phyloP scores from a whole-genome alignment of 2,329 filamentous ascomycete genomes.

The Fusarium equiseti region DNA sequence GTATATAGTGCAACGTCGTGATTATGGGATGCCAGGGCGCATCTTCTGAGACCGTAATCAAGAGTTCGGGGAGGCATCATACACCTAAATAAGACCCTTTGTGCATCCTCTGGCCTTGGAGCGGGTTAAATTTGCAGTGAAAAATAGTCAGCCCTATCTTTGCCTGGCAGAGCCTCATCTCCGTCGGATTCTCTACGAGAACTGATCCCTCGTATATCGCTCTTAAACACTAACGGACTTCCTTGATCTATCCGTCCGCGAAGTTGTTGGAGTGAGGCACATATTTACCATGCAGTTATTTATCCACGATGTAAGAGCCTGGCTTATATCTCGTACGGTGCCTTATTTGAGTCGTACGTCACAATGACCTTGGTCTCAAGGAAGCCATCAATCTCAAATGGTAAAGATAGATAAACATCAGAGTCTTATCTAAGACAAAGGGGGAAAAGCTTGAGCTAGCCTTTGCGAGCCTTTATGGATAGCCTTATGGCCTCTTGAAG shows the following conservation, averaged over 20 bases:
- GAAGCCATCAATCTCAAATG: neutral
- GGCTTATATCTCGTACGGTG: neutral
- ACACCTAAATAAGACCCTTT: too few species aligned
- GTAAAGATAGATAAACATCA: neutral
- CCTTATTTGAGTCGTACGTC: neutral
- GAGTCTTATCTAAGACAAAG: neutral
- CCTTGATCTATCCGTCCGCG: fast-evolving
- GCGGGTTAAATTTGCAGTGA: neutral
- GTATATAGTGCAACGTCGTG: too few species aligned
- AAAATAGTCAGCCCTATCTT: too few species aligned
- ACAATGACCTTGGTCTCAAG: too few species aligned
- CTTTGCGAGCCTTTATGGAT: neutral
- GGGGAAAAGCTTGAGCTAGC: neutral
- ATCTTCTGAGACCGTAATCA: neutral
- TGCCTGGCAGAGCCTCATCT: neutral
- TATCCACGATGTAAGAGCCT: neutral
- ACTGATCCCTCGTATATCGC: neutral
- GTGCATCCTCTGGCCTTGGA: neutral
- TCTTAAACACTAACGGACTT: neutral
- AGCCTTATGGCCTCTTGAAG: fast-evolving
- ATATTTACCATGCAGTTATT: neutral
- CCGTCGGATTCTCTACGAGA: neutral
- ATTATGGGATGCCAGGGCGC: too few species aligned
- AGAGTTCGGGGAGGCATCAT: too few species aligned
- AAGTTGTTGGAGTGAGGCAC: neutral